These are phyloP conservation scores for Brassica nigra DNA, from an alignment of 345 rosid genomes.

Conservation along the genomic window DNA sequence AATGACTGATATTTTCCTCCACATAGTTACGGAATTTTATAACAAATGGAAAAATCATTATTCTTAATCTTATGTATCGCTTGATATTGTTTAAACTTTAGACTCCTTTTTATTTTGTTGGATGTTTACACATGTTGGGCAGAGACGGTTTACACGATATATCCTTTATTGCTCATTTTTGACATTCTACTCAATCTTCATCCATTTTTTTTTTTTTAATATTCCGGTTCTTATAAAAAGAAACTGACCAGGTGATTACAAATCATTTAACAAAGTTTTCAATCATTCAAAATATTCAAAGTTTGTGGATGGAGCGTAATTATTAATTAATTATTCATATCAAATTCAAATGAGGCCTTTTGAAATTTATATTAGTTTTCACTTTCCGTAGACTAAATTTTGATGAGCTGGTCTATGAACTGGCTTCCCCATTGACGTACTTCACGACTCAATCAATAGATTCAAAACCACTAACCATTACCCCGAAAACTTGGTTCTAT, in stretches of 20 bases:
- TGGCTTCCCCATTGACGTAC: constrained; percentile 34
- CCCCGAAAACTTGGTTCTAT: constrained; percentile 8
- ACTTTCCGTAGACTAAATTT: constrained; percentile 16
- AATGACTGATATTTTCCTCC: no score
- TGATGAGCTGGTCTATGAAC: constrained; percentile 41
- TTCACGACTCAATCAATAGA: constrained; percentile 25
- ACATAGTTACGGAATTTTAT: no score
- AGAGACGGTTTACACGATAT: background rate
- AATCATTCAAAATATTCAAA: background rate
- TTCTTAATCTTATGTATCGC: no score
- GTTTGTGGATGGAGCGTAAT: background rate
- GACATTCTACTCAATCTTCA: background rate
- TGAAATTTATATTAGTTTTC: background rate
- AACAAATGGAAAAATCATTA: no score
- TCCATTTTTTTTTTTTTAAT: background rate
- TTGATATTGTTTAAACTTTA: no score
- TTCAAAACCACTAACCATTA: constrained; percentile 20
- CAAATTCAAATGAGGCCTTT: background rate
- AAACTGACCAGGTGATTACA: constrained; percentile 12
- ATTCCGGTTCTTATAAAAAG: background rate
- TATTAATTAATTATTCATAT: background rate
- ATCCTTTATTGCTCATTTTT: background rate
- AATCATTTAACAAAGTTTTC: background rate
- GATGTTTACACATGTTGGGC: no score
- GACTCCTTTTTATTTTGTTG: no score